phyloP scores from a whole-genome alignment of 148 eudicot species.

The Rheum nobile region DNA sequence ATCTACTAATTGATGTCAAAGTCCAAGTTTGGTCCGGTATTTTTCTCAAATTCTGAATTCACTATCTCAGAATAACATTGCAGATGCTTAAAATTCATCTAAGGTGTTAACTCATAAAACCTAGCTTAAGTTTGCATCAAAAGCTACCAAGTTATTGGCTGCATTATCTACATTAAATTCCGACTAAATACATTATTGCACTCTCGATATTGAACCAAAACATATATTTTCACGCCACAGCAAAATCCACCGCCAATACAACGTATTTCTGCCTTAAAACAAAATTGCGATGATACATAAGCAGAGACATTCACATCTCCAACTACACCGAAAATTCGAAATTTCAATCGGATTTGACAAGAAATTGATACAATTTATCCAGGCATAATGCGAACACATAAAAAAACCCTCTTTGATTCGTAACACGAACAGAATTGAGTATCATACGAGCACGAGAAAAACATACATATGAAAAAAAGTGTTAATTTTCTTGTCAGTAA shows the following conservation, averaged over 20 bases:
- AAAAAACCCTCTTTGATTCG: no score
- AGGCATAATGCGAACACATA: no score
- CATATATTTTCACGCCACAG: not conserved
- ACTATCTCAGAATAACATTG: not conserved
- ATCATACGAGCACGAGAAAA: constrained; percentile 10
- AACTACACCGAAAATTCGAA: no score
- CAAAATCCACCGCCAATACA: not conserved
- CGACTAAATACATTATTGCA: not conserved
- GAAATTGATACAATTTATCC: no score
- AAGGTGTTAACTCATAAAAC: no score
- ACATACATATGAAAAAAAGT: not conserved
- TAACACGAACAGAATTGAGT: no score
- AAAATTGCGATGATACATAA: not conserved
- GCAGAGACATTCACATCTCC: no score
- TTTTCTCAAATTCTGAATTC: not conserved
- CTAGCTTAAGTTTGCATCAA: not conserved
- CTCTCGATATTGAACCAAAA: not conserved
- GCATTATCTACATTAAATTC: not conserved
- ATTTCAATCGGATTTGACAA: no score
- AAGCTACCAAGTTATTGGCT: not conserved
- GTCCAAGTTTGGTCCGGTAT: not conserved
- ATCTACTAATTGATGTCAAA: not conserved
- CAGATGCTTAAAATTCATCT: not conserved
- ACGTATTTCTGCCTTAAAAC: not conserved
- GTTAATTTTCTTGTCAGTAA: not conserved